phyloP scores from a whole-genome alignment of 495 filamentous ascomycete genomes.

The Glarea lozoyensis region DNA sequence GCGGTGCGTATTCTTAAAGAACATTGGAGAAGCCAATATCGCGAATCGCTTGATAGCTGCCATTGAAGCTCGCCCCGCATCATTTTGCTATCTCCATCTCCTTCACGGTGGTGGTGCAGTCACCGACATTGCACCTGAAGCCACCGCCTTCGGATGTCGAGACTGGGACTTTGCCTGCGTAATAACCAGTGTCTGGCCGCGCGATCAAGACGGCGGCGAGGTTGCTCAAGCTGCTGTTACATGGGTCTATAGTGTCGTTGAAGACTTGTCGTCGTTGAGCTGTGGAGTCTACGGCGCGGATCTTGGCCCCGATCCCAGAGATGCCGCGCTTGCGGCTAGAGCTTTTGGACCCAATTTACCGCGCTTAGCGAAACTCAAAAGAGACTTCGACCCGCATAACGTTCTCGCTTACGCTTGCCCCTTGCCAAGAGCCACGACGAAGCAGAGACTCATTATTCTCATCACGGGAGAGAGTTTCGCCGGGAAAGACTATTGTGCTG shows the following conservation, averaged over 20 bases:
- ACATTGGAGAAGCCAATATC: constrained; percentile 34
- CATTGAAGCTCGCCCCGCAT: constrained; percentile 40
- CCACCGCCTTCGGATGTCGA: constrained; percentile 54
- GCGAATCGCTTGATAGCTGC: constrained; percentile 33
- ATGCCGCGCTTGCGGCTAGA: constrained; percentile 37
- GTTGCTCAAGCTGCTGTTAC: constrained; percentile 29
- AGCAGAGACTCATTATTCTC: constrained; percentile 47
- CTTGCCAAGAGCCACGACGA: constrained; percentile 29
- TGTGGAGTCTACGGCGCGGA: constrained; percentile 50
- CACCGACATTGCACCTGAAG: constrained; percentile 33
- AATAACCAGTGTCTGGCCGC: constrained; percentile 53
- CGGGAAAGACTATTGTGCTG: constrained; percentile 55
- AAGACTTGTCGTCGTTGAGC: constrained; percentile 39
- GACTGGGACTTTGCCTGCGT: constrained; percentile 58
- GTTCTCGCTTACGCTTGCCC: constrained; percentile 49
- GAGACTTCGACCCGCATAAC: constrained; percentile 38
- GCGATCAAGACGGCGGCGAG: constrained; percentile 44
- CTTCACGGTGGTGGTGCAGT: constrained; percentile 51
- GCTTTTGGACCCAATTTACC: constrained; percentile 48
- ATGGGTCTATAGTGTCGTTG: constrained; percentile 50
- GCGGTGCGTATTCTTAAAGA: constrained; percentile 52
- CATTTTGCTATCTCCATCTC: constrained; percentile 54
- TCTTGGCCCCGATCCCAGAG: constrained; percentile 54
- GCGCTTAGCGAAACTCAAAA: constrained; percentile 47
- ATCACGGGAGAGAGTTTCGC: constrained; percentile 50